A percentile compares a stretch with the other conserved stretches of the same genome.
These are phyloP conservation scores for Aegle marmelos DNA, from an alignment of 345 rosid species.

Conservation along the genomic window DNA sequence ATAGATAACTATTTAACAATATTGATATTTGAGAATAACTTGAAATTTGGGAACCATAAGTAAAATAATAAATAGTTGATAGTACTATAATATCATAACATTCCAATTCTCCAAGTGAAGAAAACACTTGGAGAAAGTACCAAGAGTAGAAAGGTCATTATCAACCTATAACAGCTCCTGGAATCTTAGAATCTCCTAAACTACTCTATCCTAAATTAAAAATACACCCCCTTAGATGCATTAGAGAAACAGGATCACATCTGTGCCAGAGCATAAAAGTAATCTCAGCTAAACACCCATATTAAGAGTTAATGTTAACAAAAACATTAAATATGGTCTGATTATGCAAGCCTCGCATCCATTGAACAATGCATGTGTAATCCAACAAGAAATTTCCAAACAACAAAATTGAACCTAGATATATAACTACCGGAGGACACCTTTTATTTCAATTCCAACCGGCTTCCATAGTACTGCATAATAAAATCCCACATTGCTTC, in stretches of 20 bases:
- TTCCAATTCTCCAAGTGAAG: not conserved
- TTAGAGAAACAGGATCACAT: not conserved
- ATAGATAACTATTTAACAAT: not conserved
- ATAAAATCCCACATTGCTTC: not conserved
- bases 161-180: not conserved
- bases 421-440: not conserved
- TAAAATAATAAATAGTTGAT: not conserved
- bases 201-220: not conserved
- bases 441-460: not conserved
- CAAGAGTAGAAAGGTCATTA: not conserved
- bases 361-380: not conserved
- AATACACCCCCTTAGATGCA: not conserved
- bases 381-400: not conserved
- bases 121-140: not conserved
- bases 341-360: not conserved
- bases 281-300: not conserved
- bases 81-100: not conserved
- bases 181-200: not conserved
- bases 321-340: not conserved
- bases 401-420: not conserved
- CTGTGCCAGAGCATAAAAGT: not conserved
- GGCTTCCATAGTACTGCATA: not conserved
- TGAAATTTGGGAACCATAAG: not conserved
- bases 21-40: not conserved
- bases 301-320: not conserved